These are phyloP conservation scores for Camelina neglecta DNA, from an alignment of 345 rosid species.

Conservation along the genomic window DNA sequence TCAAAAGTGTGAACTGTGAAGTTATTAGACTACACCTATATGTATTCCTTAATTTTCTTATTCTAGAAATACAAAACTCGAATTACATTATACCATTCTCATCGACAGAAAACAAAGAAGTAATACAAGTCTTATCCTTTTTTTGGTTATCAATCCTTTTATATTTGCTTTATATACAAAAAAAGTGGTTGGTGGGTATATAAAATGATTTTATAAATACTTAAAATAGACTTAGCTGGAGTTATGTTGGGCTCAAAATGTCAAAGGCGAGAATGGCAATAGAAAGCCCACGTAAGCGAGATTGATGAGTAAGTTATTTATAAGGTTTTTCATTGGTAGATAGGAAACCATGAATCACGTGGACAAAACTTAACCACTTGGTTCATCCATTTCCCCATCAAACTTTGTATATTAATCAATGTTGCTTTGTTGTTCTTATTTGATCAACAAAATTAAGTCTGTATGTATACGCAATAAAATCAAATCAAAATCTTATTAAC, in stretches of 20 bases:
- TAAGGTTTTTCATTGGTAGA: conserved; percentile 5
- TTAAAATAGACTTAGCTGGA: conserved; percentile 2
- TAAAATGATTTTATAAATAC: background rate
- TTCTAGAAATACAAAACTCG: background rate
- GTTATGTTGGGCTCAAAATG: conserved; percentile 27
- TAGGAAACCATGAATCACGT: conserved; percentile 28
- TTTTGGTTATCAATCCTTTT: background rate
- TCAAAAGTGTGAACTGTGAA: conserved; percentile 18
- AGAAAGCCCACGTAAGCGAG: conserved; percentile 33
- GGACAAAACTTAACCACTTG: conserved; percentile 21
- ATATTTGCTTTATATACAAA: background rate
- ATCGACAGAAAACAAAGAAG: background rate
- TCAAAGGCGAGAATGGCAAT: conserved; percentile 15
- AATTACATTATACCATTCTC: background rate
- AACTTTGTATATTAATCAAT: background rate
- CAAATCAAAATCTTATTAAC: background rate
- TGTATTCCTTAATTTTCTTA: background rate
- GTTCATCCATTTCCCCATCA: conserved; percentile 8
- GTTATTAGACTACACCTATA: background rate
- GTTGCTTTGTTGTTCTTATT: background rate
- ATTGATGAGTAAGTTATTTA: background rate
- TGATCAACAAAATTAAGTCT: conserved; percentile 5
- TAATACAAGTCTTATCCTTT: background rate
- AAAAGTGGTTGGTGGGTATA: background rate
- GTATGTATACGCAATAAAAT: background rate